phyloP scores from a whole-genome alignment of 345 rosid genomes.

The Mallotus nudiflorus region DNA sequence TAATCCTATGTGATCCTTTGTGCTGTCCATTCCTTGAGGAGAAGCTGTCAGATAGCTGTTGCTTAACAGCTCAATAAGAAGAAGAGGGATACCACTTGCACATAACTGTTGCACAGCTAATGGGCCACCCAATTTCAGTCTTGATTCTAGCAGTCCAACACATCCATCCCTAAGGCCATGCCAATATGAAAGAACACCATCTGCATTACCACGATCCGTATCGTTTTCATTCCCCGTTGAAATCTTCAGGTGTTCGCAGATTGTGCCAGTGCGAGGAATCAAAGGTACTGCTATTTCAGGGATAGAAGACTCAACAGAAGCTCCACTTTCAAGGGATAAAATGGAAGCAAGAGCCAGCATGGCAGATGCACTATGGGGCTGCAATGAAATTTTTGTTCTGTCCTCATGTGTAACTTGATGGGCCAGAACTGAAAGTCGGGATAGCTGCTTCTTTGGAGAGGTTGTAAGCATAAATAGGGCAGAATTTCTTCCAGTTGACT shows the following conservation, averaged over 20 bases:
- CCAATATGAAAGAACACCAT: conserved; percentile 63
- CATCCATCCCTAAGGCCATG: conserved; percentile 92
- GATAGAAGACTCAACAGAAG: conserved; percentile 73
- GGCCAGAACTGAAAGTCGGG: conserved; percentile 79
- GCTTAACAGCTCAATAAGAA: conserved; percentile 66
- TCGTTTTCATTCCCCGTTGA: conserved; percentile 44
- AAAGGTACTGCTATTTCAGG: conserved; percentile 75
- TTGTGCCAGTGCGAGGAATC: conserved; percentile 82
- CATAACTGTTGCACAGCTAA: conserved; percentile 77
- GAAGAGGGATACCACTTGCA: conserved; percentile 79
- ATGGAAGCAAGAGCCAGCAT: conserved; percentile 95
- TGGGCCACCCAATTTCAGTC: conserved; percentile 83
- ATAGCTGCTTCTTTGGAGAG: conserved; percentile 75
- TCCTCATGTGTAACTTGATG: conserved; percentile 67
- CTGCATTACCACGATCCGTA: conserved; percentile 24
- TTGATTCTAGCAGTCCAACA: conserved; percentile 83
- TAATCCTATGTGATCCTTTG: conserved; percentile 49
- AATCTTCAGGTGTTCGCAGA: conserved; percentile 70
- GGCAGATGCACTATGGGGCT: conserved; percentile 75
- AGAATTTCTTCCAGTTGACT: conserved; percentile 82
- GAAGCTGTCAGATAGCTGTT: conserved; percentile 40
- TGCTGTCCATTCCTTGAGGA: conserved; percentile 41
- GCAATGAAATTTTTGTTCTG: conserved; percentile 51
- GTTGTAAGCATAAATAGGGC: conserved; percentile 84
- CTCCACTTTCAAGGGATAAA: conserved; percentile 81